Evolutionary conservation across 164 flowering plant species (phyloP), one percentile per base, ranked within the genome.

Genomic region (Buxus sempervirens): DNA sequence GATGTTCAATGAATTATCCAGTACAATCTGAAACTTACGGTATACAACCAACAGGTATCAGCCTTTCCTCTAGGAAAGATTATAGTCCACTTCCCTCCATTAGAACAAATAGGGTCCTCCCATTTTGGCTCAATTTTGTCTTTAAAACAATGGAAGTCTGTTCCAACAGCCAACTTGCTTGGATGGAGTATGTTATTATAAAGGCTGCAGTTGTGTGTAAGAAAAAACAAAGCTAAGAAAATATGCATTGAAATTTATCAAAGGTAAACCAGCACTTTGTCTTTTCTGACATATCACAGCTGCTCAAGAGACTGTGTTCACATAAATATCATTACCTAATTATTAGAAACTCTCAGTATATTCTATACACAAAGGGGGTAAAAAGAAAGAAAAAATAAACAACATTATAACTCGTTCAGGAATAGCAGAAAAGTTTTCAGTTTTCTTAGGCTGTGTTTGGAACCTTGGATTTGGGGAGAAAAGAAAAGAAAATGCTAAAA

Each of bases 71-170:
- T 82, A 0, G 69, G 0, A 66, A 80, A 82, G 70, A 41, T 79
- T 26, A 85, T 71, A 70, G 94, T 88, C 98, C 97, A 95, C 70
- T 87, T 95, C 64, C 99, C 99, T 53, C 99, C 99, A 75, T 89
- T 88, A 48, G 94, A 86, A 80, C 99, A 95, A 49, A 87, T 73
- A 55, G 99, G 99, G 67, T 95, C 98, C 78, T 95, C 99, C 99
- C 99, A 95, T 63, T 88, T 92, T 24, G 99, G 99, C 79, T 89
- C 94, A 77, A 95, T 89, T 65, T 87, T 83, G 67, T 86, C 0
- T 70, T 95, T 95, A 75, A 95, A 95, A 62, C 96, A 92, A 69
- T 95, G 61, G 51, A 95, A 81, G 72, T 92, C 98, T 24, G 93
- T 91, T 54, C 90, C 84, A 1, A 25, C 58, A n/a, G 68, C 81